A percentile compares a stretch with the other conserved stretches of the same genome.
These are phyloP conservation scores for Isoetes engelmannii DNA, from an alignment of 83 land plant species.

Conservation along the genomic window DNA sequence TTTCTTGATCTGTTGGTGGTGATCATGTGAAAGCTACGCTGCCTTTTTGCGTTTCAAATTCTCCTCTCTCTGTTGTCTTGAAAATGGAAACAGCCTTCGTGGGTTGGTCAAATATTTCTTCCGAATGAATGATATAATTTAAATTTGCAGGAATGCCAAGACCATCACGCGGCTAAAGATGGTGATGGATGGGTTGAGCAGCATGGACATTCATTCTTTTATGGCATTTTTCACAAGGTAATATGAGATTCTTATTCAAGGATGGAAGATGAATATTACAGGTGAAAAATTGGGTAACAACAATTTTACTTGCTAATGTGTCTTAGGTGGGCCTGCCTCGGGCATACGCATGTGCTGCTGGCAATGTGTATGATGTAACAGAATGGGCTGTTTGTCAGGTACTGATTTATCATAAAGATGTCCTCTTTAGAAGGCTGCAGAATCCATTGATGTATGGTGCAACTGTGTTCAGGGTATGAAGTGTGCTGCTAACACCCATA, in stretches of 20 bases:
- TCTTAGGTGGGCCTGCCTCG: slow-evolving; percentile 64
- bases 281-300: not conserved
- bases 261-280: not conserved
- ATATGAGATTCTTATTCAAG: not conserved
- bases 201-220: slow-evolving; percentile 62
- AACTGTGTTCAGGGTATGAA: slow-evolving; percentile 72
- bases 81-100: not conserved
- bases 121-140: too few species aligned
- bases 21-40: not conserved
- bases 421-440: not conserved
- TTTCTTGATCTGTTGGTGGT: not conserved
- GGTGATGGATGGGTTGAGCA: slow-evolving; percentile 99
- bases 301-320: not conserved
- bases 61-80: not conserved
- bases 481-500: slow-evolving; percentile 90
- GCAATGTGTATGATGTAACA: slow-evolving; percentile 77
- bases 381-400: slow-evolving; percentile 96
- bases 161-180: slow-evolving; percentile 91
- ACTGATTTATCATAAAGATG: not conserved
- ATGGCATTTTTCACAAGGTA: slow-evolving; percentile 88
- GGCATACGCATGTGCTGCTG: slow-evolving; percentile 87
- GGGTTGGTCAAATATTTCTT: too few species aligned
- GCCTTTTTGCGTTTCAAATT: not conserved
- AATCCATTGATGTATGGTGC: not conserved
- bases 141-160: slow-evolving; percentile 73